These are phyloP conservation scores for Collybia sordida DNA, from an alignment of 768 basidiomycete species.

Conservation along the genomic window DNA sequence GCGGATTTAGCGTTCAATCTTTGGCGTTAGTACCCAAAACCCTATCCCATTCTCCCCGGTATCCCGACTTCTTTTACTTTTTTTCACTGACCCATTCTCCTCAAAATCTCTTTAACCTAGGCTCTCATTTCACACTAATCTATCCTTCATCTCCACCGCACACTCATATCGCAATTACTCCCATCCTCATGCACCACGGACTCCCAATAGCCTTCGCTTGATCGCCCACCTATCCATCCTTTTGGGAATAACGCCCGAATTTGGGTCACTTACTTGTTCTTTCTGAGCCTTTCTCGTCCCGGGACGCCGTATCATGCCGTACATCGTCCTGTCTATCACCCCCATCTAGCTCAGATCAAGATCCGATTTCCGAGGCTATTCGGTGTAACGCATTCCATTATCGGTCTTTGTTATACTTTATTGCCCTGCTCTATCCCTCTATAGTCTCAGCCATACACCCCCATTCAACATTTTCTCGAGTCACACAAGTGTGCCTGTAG, in stretches of 20 bases:
- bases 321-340: constrained; percentile 27
- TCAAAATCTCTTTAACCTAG: background rate
- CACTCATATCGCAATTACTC: constrained; percentile 6
- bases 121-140: constrained; percentile 5
- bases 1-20: constrained; percentile 9
- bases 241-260: constrained; percentile 5
- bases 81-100: background rate
- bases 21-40: background rate
- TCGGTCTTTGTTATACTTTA: constrained; percentile 1
- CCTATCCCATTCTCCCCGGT: constrained; percentile 1
- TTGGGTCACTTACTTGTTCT: constrained; percentile 9
- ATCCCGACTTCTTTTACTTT: background rate
- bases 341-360: constrained; percentile 33
- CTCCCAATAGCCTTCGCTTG: background rate
- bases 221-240: constrained; percentile 7
- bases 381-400: constrained; percentile 1
- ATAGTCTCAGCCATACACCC: constrained; percentile 11
- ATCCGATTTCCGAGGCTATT: constrained; percentile 40
- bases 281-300: constrained; percentile 10
- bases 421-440: constrained; percentile 2
- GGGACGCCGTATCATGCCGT: constrained; percentile 23
- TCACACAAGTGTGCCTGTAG: constrained; percentile 21
- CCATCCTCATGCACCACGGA: constrained; percentile 1
- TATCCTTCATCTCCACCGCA: constrained; percentile 10
- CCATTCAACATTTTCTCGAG: constrained; percentile 8